A percentile compares a stretch with the other conserved stretches of the same genome.
phyloP scores from a whole-genome alignment of 495 filamentous ascomycete genomes.

The Penicillium angulare region DNA sequence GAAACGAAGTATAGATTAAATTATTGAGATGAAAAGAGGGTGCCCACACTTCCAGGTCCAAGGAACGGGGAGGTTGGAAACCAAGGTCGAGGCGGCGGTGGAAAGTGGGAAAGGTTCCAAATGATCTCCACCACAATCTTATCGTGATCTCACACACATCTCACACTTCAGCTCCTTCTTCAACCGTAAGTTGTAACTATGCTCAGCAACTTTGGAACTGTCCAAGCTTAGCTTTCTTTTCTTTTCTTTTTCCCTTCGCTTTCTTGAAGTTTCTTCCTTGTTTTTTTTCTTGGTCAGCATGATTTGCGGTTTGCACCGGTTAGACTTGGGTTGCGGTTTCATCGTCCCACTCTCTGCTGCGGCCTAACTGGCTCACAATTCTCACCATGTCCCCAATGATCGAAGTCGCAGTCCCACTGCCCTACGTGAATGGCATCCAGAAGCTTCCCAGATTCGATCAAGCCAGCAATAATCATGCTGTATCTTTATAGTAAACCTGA shows the following conservation, averaged over 20 bases:
- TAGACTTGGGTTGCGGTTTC: conserved; percentile 7
- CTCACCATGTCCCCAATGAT: conserved; percentile 1
- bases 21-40: no score
- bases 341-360: conserved; percentile 7
- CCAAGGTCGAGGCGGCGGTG: conserved; percentile 11
- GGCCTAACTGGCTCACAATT: conserved; percentile 1
- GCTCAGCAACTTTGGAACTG: not conserved
- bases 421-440: not conserved
- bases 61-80: conserved; percentile 16
- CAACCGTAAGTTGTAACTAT: not conserved
- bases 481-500: no score
- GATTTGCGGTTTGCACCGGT: not conserved
- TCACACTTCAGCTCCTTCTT: not conserved
- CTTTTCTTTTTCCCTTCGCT: not conserved
- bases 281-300: not conserved
- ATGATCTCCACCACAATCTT: conserved; percentile 20
- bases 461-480: no score
- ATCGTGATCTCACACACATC: conserved; percentile 5
- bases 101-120: conserved; percentile 1
- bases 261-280: not conserved
- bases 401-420: not conserved
- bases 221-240: not conserved
- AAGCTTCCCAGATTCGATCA: not conserved
- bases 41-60: conserved; percentile 6
- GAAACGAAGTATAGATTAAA: conserved; percentile 4